Percentiles rank a stretch among this genome's conserved stretches.
Conservation (phyloP, 768 basidiomycete genomes). For the Leccinum imitatum region DNA sequence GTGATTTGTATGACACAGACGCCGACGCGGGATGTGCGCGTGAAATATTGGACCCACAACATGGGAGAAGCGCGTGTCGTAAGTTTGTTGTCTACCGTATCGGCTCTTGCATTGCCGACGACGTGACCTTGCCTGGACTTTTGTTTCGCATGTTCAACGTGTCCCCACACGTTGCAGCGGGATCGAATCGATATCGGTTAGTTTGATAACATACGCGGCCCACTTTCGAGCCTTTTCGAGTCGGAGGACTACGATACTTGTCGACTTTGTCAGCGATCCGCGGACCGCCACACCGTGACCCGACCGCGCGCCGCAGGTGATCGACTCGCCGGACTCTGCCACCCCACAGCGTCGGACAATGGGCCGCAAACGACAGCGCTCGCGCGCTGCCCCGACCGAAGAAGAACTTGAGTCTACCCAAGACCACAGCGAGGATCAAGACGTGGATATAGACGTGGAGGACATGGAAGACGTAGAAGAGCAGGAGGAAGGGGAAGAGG, state of each 20-base stretch:
- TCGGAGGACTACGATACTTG: too few relatives aligned
- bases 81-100: background rate
- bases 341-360: slow-evolving; percentile 7
- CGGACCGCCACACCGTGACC: too few relatives aligned
- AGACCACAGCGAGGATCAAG: slow-evolving; percentile 1
- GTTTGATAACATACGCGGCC: too few relatives aligned
- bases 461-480: background rate
- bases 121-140: background rate
- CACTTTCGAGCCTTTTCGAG: too few relatives aligned
- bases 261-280: background rate
- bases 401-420: slow-evolving; percentile 21
- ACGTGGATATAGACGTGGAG: background rate
- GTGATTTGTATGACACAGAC: background rate
- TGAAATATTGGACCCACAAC: background rate
- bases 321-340: background rate
- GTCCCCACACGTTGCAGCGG: background rate
- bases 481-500: too few relatives aligned
- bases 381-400: slow-evolving; percentile 37
- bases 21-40: background rate
- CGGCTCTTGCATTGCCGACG: background rate
- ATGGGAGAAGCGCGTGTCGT: background rate
- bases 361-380: slow-evolving; percentile 49
- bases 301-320: too few relatives aligned
- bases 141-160: background rate
- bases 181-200: too few relatives aligned